These are phyloP conservation scores for Bifiguratus adelaidae DNA, from an alignment of 192 early-diverging fungal species.

Conservation along the genomic window DNA sequence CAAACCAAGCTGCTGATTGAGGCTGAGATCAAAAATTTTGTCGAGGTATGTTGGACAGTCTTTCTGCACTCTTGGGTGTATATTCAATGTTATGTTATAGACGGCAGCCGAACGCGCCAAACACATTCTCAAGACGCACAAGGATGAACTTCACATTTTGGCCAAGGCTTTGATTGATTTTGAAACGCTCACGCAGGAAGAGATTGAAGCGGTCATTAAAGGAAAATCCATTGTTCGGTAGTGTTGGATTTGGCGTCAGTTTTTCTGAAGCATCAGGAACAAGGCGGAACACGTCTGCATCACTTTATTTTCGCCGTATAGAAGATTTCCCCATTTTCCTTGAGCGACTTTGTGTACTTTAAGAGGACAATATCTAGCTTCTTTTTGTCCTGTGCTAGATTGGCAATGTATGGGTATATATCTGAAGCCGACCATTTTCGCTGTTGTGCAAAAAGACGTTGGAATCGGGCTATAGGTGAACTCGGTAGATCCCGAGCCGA, in stretches of 20 bases:
- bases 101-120: slow-evolving; percentile 58
- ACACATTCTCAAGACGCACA: slow-evolving; percentile 59
- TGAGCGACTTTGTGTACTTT: slow-evolving; percentile 19
- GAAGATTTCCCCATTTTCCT: background rate
- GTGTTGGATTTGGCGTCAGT: background rate
- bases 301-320: background rate
- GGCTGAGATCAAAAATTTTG: slow-evolving; percentile 65
- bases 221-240: slow-evolving; percentile 48
- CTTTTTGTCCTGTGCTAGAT: slow-evolving; percentile 33
- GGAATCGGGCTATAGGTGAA: slow-evolving; percentile 27
- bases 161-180: slow-evolving; percentile 90
- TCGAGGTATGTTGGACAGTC: slow-evolving; percentile 33
- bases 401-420: slow-evolving; percentile 28
- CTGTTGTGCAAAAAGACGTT: slow-evolving; percentile 26
- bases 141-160: slow-evolving; percentile 82
- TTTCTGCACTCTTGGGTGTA: background rate
- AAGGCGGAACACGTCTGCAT: too few species aligned
- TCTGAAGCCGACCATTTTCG: slow-evolving; percentile 29
- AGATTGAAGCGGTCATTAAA: slow-evolving; percentile 69
- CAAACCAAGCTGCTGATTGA: slow-evolving; percentile 80
- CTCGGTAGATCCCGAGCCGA: slow-evolving; percentile 22
- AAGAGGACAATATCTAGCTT: slow-evolving; percentile 28
- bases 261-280: too few species aligned
- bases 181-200: slow-evolving; percentile 86
- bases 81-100: slow-evolving; percentile 27